Conservation (phyloP, 805 yeast species). For the Cyberlindnera nakhonratchasimensis region DNA sequence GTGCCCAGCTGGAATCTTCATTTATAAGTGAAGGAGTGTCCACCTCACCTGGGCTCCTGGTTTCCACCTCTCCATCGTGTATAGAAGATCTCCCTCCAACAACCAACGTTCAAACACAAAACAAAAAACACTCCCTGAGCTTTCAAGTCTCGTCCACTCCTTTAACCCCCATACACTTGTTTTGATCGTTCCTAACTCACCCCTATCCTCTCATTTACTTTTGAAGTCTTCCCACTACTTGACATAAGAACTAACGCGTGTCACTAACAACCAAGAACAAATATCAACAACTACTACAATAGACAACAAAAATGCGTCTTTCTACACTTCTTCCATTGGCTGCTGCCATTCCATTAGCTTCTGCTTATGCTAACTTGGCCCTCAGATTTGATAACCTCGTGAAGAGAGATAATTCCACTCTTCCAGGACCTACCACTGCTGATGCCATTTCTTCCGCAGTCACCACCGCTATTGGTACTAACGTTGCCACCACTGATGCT, state of each 20-base stretch:
- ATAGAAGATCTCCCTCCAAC: neutral
- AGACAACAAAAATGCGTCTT: constrained; percentile 15
- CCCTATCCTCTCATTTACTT: no score
- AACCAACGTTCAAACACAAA: neutral
- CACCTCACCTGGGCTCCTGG: neutral
- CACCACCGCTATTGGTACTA: constrained; percentile 22
- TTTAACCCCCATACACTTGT: constrained; percentile 13
- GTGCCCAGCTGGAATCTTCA: neutral
- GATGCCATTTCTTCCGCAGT: constrained; percentile 13
- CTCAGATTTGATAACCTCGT: constrained; percentile 22
- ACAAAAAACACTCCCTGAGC: constrained; percentile 15
- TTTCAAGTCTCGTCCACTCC: constrained; percentile 29
- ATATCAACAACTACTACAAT: neutral
- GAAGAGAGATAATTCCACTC: constrained; percentile 22
- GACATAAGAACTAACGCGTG: neutral
- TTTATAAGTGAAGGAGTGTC: neutral
- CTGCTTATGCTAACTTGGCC: constrained; percentile 26
- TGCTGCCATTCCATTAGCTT: constrained; percentile 15
- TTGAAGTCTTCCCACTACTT: no score
- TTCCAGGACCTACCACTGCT: constrained; percentile 2
- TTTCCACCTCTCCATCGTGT: neutral
- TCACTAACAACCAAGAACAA: neutral
- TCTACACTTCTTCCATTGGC: constrained; percentile 15
- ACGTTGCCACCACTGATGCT: constrained; percentile 23
- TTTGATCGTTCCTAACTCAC: neutral